Evolutionary conservation across 371 early-diverging fungal genomes (phyloP), one percentile per base, ranked within the genome.

Genomic region (Circinella minor): DNA sequence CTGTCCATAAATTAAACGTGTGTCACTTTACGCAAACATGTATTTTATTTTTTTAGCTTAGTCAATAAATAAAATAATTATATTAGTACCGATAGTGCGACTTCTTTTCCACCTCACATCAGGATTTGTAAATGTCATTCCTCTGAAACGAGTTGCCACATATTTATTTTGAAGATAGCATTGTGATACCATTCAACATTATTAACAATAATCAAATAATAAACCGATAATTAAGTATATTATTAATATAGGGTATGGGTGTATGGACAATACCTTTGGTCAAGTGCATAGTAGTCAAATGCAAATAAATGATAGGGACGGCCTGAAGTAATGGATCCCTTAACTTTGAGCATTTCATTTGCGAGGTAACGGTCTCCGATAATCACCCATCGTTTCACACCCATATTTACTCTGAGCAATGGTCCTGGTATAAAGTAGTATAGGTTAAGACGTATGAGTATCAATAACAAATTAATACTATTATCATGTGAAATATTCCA

Each of bases 321-420:
- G 14, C 59, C 17, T 0, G 73, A 69, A 8, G 73, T 73, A 4
- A 38, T n/a, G 6, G 61, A 47, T 20, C 73, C 73, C 7, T 66
- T 13, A n/a, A 39, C 66, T 20, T 39, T 49, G 54, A 74, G 65
- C 1, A 74, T 48, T 14, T 74, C 71, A 51, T 74, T 69, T 1
- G 75, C 75, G 20, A 74, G n/a, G 6, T 61, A 17, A n/a, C 67
- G 66, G 17, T 74, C 71, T 3, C 63, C 14, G 20, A 74, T 71
- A 10, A 69, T 63, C 11, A 74, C 57, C 71, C 71, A 74, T 17
- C 60, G 38, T 14, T 66, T 49, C 13, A 68, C 65, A 47, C 75
- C 75, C 71, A 74, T 71, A 10, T 65, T 17, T 37, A 74, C 20
- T 3, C 66, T 54, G 51, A 71, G 20, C 11, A 74, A 63, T 2